These are phyloP conservation scores for Flaveria robusta DNA, from an alignment of 129 eudicot species.

Conservation along the genomic window DNA sequence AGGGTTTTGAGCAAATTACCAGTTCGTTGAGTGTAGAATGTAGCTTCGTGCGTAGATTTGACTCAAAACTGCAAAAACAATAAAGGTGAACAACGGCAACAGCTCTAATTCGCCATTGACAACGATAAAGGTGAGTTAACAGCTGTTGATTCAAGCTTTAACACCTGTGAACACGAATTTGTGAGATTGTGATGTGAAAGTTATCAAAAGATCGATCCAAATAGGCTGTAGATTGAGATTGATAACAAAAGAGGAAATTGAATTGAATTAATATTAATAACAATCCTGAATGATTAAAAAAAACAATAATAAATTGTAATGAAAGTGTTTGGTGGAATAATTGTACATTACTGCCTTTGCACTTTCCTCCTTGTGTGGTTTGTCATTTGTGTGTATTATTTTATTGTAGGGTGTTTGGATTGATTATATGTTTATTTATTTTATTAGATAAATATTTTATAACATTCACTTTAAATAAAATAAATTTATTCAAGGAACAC, in stretches of 20 bases:
- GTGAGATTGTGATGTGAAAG: constrained; percentile 20
- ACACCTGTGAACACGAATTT: background rate
- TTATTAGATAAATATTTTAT: too few relatives aligned
- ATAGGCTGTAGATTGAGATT: constrained; percentile 17
- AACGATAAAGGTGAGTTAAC: constrained; percentile 29
- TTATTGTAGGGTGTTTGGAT: background rate
- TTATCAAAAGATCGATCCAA: constrained; percentile 18
- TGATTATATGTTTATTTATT: too few relatives aligned
- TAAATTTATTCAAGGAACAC: too few relatives aligned
- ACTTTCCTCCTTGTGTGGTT: constrained; percentile 33
- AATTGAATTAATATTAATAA: background rate
- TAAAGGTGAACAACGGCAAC: constrained; percentile 7
- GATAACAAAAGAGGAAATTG: constrained; percentile 26
- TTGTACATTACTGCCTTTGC: constrained; percentile 36
- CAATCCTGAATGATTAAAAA: background rate
- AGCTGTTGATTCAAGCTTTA: constrained; percentile 15
- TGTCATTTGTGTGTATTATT: constrained; percentile 15
- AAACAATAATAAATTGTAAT: constrained; percentile 17
- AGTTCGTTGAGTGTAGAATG: constrained; percentile 25
- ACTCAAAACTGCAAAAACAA: background rate
- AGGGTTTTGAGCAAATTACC: constrained; percentile 37
- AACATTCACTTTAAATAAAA: too few relatives aligned
- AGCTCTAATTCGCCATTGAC: constrained; percentile 26
- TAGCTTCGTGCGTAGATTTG: constrained; percentile 23
- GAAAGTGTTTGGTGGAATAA: constrained; percentile 39